Conservation (phyloP, 768 basidiomycete species). For the Nidula microcarpa region DNA sequence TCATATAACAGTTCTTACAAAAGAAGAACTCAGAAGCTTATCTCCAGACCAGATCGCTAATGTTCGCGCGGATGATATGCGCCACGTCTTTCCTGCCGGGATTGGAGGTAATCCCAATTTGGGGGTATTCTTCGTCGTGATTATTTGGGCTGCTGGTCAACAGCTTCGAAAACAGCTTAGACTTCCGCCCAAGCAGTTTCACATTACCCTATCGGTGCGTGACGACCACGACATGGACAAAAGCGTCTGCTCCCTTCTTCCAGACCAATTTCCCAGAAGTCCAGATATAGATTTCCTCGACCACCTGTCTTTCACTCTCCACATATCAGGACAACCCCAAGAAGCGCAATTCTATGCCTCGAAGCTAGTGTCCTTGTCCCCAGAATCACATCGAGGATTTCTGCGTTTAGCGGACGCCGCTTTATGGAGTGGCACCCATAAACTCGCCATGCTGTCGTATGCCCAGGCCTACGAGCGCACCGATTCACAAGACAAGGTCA, state of each 20-base stretch:
- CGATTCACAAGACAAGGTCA: constrained; percentile 29
- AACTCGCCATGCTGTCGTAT: constrained; percentile 55
- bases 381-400: constrained; percentile 41
- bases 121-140: constrained; percentile 42
- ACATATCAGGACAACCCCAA: constrained; percentile 28
- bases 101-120: constrained; percentile 28
- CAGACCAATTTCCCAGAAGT: constrained; percentile 19
- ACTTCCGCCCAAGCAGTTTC: constrained; percentile 50
- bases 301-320: constrained; percentile 43
- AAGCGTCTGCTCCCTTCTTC: constrained; percentile 41
- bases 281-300: constrained; percentile 34
- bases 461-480: constrained; percentile 41
- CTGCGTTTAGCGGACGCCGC: constrained; percentile 48
- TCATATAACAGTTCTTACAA: constrained; percentile 38
- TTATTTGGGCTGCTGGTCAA: constrained; percentile 57
- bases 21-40: constrained; percentile 30
- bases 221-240: constrained; percentile 46
- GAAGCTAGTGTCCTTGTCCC: constrained; percentile 23
- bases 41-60: constrained; percentile 15
- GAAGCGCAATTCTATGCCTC: constrained; percentile 28
- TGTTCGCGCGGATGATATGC: constrained; percentile 16
- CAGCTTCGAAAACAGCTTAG: constrained; percentile 44
- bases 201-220: constrained; percentile 42
- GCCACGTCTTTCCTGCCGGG: constrained; percentile 32
- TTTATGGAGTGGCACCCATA: constrained; percentile 24